Conservation (phyloP, 306 rosid species). For the Echinosophora koreensis region DNA sequence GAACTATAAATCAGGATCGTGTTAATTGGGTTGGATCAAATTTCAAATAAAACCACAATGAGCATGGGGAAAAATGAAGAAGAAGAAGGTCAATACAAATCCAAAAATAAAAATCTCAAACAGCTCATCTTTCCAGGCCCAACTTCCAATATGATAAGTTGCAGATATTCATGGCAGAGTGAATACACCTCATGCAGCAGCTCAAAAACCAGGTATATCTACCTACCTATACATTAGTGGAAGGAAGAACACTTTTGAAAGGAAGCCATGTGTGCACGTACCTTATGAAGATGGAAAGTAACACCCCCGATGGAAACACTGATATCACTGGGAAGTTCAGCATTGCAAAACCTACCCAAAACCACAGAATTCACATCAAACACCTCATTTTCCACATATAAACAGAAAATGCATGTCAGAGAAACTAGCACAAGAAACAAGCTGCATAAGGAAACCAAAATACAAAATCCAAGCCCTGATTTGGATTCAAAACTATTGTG, state of each 20-base stretch:
- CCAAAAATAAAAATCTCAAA: background rate
- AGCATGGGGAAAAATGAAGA: no score
- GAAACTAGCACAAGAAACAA: background rate
- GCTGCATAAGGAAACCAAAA: background rate
- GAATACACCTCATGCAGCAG: background rate
- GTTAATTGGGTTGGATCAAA: background rate
- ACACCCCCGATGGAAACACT: constrained; percentile 55
- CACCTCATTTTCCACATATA: background rate
- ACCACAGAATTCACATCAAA: constrained; percentile 10
- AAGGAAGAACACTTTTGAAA: background rate
- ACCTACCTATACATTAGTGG: background rate
- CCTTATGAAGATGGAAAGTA: constrained; percentile 74
- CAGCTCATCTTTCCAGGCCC: background rate
- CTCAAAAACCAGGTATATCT: background rate
- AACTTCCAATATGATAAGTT: background rate
- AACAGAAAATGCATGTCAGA: background rate
- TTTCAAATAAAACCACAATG: background rate
- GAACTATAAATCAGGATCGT: background rate
- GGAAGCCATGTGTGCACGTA: constrained; percentile 17
- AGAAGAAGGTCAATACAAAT: no score
- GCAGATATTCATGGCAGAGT: background rate
- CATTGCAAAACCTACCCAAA: constrained; percentile 59
- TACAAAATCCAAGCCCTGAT: background rate
- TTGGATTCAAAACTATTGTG: background rate
- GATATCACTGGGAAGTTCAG: constrained; percentile 67